Percentiles rank a stretch among this genome's conserved stretches.
Evolutionary conservation across 176 grass and related monocot genomes (phyloP).

Genomic region (Thinopyrum elongatum): DNA sequence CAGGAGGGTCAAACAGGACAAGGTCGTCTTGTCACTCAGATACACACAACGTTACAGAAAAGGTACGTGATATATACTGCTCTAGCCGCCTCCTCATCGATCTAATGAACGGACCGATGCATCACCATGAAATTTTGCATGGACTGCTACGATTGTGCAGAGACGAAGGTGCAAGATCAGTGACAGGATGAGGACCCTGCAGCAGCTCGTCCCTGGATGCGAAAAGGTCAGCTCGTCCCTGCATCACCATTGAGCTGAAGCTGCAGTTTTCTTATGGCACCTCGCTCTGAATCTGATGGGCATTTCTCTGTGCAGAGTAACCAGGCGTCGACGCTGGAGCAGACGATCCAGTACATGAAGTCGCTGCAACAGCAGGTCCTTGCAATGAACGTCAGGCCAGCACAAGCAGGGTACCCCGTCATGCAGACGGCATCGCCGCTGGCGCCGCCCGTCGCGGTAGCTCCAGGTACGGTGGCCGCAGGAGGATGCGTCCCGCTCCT

Average conservation of each 20-base stretch:
- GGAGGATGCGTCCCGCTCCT: too few relatives aligned
- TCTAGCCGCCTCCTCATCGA: too few relatives aligned
- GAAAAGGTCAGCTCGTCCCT: conserved; percentile 8
- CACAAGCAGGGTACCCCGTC: neutral
- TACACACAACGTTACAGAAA: conserved; percentile 29
- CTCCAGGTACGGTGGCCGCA: too few relatives aligned
- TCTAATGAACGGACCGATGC: neutral
- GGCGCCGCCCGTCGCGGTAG: too few relatives aligned
- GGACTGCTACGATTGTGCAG: neutral
- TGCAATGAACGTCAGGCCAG: neutral
- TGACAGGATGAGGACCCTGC: conserved; percentile 24
- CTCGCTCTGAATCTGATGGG: neutral
- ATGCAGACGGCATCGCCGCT: neutral
- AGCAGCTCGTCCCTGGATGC: conserved; percentile 36
- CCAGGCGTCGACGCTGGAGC: conserved; percentile 13
- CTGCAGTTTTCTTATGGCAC: neutral
- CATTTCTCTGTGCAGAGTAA: neutral
- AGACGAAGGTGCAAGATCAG: conserved; percentile 33
- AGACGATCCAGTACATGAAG: conserved; percentile 16
- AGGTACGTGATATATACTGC: neutral
- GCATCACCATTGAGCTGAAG: too few relatives aligned
- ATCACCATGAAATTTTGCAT: neutral
- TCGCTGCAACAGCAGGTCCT: neutral
- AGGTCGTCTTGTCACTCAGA: neutral
- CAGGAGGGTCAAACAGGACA: neutral